Base-by-base conservation (phyloP, 164 flowering plant species). In the Nymphaea thermarum region DNA sequence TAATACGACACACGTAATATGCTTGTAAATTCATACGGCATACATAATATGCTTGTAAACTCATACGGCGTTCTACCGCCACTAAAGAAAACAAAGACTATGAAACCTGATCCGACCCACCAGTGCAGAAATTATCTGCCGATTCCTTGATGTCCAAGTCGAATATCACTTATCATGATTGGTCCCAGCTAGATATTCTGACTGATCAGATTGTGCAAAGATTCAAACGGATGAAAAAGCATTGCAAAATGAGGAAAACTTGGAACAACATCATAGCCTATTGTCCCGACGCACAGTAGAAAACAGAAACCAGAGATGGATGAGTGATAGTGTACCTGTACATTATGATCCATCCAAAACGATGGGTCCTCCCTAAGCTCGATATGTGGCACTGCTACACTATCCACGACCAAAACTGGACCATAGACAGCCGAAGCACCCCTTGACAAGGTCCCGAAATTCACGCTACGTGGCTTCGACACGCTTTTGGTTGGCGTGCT, bases 341-440 rank as follows among this genome's bases (percentile, higher is more conserved):
- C 99, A 84, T 90, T 95, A 76, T 90, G 97, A 72, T 95, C 96
- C 90, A 87, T 85, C 99, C 99, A 95, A 65, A 92, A 95, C 2
- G 99, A 90, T 44, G 94, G 86, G 77, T 90, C 93, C 73, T 92
- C 99, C 72, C 82, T 89, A 55, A 92, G 91, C 67, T 92, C 96
- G 65, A 88, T 92, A 77, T 90, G 87, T 74, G 99, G 96, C 65
- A 95, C 98, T 73, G 92, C 98, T 63, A 85, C 88, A 0, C 90
- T 78, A 78, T 87, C 86, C 63, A 88, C 88, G 76, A 80, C 76
- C 17, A 82, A 71, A 51, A 80, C 5, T 1, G 78, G 71, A 60
- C 68, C 79, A 77, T 72, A 72, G 25, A 86, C 66, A 15, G 73
- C 66, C 1, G 96, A 82, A 70, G 83, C 8, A 66, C 97, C 96